phyloP scores from a whole-genome alignment of 495 filamentous ascomycete genomes.

The Melanomma pulvis-pyrius region DNA sequence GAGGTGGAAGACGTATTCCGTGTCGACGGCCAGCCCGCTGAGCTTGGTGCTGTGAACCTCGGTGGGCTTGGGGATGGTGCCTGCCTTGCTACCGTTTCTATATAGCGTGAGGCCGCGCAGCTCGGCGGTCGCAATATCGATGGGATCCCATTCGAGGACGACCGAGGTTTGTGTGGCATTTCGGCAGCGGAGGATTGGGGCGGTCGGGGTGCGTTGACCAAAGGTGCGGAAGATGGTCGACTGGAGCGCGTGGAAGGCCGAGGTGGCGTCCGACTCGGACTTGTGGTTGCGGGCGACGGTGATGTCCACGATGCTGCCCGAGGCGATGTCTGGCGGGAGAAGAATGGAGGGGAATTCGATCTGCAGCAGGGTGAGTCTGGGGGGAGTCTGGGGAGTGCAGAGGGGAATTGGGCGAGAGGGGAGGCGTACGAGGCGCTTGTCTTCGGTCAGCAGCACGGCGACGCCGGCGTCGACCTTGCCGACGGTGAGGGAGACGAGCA shows the following conservation, averaged over 20 bases:
- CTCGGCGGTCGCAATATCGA: conserved; percentile 88
- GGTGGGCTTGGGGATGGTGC: conserved; percentile 82
- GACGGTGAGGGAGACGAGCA: conserved; percentile 97
- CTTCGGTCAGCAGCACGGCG: conserved; percentile 92
- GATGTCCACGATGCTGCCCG: conserved; percentile 97
- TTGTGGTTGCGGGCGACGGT: conserved; percentile 84
- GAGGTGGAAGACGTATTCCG: conserved; percentile 92
- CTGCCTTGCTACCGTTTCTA: conserved; percentile 94
- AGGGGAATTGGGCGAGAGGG: conserved; percentile 4
- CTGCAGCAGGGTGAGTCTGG: conserved; percentile 50
- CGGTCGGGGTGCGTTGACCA: conserved; percentile 73
- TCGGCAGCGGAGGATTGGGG: conserved; percentile 82
- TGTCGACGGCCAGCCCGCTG: conserved; percentile 91
- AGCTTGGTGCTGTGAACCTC: conserved; percentile 94
- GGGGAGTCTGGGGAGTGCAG: conserved; percentile 16
- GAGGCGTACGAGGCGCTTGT: conserved; percentile 84
- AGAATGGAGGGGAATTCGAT: conserved; percentile 99
- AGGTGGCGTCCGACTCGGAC: conserved; percentile 72
- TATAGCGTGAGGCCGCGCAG: conserved; percentile 85
- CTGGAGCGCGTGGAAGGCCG: conserved; percentile 80
- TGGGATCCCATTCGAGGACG: conserved; percentile 97
- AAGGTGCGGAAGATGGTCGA: conserved; percentile 83
- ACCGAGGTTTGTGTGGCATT: conserved; percentile 97
- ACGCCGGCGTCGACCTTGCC: conserved; percentile 99
- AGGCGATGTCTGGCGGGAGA: conserved; percentile 89